A percentile compares a stretch with the other conserved stretches of the same genome.
phyloP scores from a whole-genome alignment of 768 basidiomycete species.

The Rhodocollybia butyracea region DNA sequence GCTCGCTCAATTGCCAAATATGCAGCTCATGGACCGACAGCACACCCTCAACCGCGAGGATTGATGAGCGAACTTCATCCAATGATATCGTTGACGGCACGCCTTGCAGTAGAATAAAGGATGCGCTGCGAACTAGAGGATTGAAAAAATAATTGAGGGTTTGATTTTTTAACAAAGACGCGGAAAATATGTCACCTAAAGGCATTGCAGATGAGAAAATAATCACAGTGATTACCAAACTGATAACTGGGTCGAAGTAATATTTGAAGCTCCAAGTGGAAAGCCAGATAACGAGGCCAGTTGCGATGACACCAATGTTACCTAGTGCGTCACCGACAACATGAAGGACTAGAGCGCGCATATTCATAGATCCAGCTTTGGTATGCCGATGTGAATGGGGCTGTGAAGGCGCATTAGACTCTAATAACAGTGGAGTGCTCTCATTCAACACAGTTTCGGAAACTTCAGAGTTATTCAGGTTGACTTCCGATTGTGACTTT shows the following conservation, averaged over 20 bases:
- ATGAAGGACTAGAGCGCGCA: constrained; percentile 93
- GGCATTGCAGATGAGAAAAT: constrained; percentile 96
- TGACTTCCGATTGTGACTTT: constrained; percentile 1
- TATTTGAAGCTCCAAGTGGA: constrained; percentile 81
- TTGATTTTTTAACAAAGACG: neutral
- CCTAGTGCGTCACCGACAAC: constrained; percentile 96
- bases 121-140: constrained; percentile 87
- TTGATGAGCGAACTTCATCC: constrained; percentile 82
- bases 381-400: constrained; percentile 31
- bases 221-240: constrained; percentile 90
- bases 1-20: constrained; percentile 96
- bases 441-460: constrained; percentile 31
- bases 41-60: constrained; percentile 81
- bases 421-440: constrained; percentile 40
- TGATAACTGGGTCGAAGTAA: constrained; percentile 92
- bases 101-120: constrained; percentile 92
- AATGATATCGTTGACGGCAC: constrained; percentile 88
- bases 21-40: constrained; percentile 90
- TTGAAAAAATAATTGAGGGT: constrained; percentile 33
- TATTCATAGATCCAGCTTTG: constrained; percentile 88
- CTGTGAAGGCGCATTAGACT: constrained; percentile 9
- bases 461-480: neutral
- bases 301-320: constrained; percentile 95
- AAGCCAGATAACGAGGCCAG: constrained; percentile 93
- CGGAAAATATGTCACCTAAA: constrained; percentile 47